A percentile compares a stretch with the other conserved stretches of the same genome.
Evolutionary conservation across 1,284 basidiomycete genomes (phyloP).

Genomic region (Anthracocystis setariae): DNA sequence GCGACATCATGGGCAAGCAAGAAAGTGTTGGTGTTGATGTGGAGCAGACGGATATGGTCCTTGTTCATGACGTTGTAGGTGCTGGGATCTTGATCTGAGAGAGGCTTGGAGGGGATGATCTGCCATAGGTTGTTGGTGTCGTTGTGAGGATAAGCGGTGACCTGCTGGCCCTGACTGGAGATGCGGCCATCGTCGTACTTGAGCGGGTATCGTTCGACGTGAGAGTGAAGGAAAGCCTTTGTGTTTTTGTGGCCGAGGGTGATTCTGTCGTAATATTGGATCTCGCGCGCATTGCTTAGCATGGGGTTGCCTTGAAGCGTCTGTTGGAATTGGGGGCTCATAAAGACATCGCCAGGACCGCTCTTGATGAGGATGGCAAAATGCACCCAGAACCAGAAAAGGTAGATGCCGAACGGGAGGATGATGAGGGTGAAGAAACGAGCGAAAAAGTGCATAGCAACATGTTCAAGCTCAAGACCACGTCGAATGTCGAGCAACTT

Average conservation of each 20-base stretch:
- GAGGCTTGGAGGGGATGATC: conserved; percentile 83
- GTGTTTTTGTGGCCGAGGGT: conserved; percentile 91
- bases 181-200: conserved; percentile 96
- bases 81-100: conserved; percentile 75
- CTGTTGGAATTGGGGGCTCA: conserved; percentile 98
- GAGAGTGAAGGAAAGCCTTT: conserved; percentile 92
- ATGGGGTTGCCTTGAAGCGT: conserved; percentile 91
- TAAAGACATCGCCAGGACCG: conserved; percentile 93
- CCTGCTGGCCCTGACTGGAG: conserved; percentile 95
- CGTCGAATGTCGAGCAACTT: conserved; percentile 87
- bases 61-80: conserved; percentile 88
- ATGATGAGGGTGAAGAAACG: conserved; percentile 87
- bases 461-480: conserved; percentile 77
- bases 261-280: conserved; percentile 90
- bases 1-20: conserved; percentile 97
- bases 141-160: conserved; percentile 93
- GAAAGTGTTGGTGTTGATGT: conserved; percentile 82
- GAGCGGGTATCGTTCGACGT: conserved; percentile 86
- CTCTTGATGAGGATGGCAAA: conserved; percentile 89
- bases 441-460: conserved; percentile 87
- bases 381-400: conserved; percentile 96
- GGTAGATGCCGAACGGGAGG: conserved; percentile 87
- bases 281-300: conserved; percentile 86
- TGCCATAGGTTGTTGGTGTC: conserved; percentile 97
- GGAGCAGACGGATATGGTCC: conserved; percentile 87